These are phyloP conservation scores for Cystoisospora suis DNA, from an alignment of 169 alveolate genomes.

Conservation along the genomic window DNA sequence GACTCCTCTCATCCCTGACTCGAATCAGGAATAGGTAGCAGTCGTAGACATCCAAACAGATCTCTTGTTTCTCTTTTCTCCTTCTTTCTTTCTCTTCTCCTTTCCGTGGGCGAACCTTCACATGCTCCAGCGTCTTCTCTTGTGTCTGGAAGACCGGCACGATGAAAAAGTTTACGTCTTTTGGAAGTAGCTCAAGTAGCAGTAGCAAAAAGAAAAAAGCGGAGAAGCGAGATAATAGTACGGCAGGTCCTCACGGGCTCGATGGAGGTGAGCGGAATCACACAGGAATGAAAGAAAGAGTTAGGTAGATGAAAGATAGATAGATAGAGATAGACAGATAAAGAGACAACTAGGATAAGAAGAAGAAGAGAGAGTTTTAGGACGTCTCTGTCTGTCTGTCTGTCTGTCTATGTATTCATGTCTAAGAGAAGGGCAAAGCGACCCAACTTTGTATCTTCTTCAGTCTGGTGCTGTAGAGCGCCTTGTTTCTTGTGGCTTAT, in stretches of 20 bases:
- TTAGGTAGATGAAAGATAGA: not conserved
- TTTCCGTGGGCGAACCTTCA: not conserved
- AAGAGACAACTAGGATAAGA: not conserved
- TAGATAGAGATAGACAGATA: not conserved
- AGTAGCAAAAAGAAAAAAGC: not conserved
- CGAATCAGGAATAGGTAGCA: not conserved
- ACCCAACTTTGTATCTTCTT: no score
- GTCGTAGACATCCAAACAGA: no score
- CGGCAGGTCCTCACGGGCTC: not conserved
- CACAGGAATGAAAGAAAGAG: not conserved
- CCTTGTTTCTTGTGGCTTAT: no score
- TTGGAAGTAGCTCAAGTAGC: slow-evolving; percentile 25
- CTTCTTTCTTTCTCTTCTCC: not conserved
- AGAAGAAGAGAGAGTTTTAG: not conserved
- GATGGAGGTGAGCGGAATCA: not conserved
- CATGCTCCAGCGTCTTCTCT: not conserved
- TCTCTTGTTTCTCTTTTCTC: not conserved
- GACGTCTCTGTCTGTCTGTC: no score
- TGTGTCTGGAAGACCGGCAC: not conserved
- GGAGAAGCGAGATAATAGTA: not conserved
- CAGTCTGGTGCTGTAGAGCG: no score
- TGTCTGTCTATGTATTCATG: no score
- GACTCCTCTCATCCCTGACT: not conserved
- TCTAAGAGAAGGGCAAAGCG: no score
- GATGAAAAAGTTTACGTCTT: slow-evolving; percentile 6